Evolutionary conservation across 1,284 basidiomycete species (phyloP), one percentile per base, ranked within the genome.

Genomic region (Peniophora sp.): DNA sequence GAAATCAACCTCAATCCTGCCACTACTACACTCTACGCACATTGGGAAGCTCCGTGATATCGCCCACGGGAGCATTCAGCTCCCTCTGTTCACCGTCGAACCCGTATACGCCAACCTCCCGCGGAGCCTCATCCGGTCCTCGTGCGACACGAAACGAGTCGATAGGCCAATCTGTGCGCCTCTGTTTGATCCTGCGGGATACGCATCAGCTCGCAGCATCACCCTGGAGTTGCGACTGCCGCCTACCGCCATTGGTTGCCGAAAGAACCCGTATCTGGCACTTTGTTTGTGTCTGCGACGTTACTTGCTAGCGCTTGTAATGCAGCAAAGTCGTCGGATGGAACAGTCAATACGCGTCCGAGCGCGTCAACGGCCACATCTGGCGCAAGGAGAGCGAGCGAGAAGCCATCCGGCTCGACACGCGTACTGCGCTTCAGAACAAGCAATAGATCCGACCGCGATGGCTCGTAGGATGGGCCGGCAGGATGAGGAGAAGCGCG

Each of bases 91-190:
- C 57, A 56, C 68, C 51, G 52, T 66, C 62, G 56, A 67, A 76
- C 6, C 73, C 74, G 52, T 73, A 68, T n/a, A 76, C 70, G 45
- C 71, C 68, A 14, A 68, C 67, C 60, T 74, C 61, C 50, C 58
- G 58, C 52, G 64, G 56, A 42, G 59, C 57, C 1, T 55, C 60
- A 3, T 55, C 55, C 18, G 55, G 53, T 2, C 51, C 3, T 47
- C 43, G 35, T 24, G 57, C 44, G 15, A 67, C 57, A 50, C 72
- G 61, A 22, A 76, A 52, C 11, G 70, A 60, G 36, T 73, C 68
- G 37, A 75, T 73, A 27, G 70, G 68, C 55, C 68, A 68, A 23
- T 60, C 59, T 6, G 73, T 75, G 32, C 53, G 47, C 14, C 47
- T 47, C 46, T 59, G 61, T 24, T 59, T 60, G 34, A 76, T 56